Conservation (phyloP, 768 basidiomycete genomes). For the Mycena amicta region DNA sequence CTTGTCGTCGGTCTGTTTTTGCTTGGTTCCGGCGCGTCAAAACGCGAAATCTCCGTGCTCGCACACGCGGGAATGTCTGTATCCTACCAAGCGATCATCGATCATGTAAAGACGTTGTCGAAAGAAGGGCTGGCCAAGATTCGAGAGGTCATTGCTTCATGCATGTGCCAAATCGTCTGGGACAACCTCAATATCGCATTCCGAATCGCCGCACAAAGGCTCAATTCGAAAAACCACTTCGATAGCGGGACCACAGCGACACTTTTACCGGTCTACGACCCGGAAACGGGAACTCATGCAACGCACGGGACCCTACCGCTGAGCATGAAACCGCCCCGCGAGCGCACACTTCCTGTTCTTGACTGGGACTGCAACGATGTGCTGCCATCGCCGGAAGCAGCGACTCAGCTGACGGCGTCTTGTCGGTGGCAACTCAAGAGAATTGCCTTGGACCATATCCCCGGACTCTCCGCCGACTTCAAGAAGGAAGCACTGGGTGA, state of each 20-base stretch:
- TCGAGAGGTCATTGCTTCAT: constrained; percentile 19
- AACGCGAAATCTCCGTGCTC: constrained; percentile 18
- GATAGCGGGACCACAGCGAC: constrained; percentile 34
- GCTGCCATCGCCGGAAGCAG: not conserved
- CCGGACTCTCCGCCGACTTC: constrained; percentile 6
- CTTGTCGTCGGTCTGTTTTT: constrained; percentile 18
- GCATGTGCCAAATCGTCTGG: constrained; percentile 25
- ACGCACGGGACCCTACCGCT: constrained; percentile 13
- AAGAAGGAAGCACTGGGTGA: not conserved
- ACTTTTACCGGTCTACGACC: constrained; percentile 23
- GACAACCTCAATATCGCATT: constrained; percentile 36
- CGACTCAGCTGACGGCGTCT: not conserved
- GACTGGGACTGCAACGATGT: not conserved
- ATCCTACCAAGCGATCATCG: not conserved
- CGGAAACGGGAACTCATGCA: constrained; percentile 10
- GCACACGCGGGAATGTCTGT: constrained; percentile 17
- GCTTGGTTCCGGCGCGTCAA: constrained; percentile 18
- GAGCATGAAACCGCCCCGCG: constrained; percentile 2
- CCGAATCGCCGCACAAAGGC: constrained; percentile 25
- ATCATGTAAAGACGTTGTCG: constrained; percentile 12
- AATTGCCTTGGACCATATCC: constrained; percentile 11
- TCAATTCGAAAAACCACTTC: constrained; percentile 28
- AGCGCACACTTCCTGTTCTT: not conserved
- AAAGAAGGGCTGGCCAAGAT: constrained; percentile 7
- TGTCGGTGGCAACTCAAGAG: constrained; percentile 10